These are phyloP conservation scores for Cercospora nicotianae DNA, from an alignment of 2,329 filamentous ascomycete genomes.

Conservation along the genomic window DNA sequence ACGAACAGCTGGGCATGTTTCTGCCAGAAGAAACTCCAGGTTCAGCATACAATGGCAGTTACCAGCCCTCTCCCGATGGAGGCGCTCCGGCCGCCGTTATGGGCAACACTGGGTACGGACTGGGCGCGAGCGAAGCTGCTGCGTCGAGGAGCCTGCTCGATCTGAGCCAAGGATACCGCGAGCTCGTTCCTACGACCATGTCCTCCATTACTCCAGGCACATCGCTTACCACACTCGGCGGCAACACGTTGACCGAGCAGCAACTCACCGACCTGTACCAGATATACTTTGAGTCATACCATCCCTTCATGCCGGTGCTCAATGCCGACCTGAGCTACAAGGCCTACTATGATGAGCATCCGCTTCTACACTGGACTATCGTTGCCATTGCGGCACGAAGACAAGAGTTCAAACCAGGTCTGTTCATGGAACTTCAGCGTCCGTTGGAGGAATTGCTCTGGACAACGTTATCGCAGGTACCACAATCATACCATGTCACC, in stretches of 20 bases:
- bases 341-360: constrained; percentile 72
- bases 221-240: constrained; percentile 59
- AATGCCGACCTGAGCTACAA: constrained; percentile 54
- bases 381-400: constrained; percentile 73
- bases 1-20: constrained; percentile 35
- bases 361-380: constrained; percentile 83
- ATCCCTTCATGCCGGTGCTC: constrained; percentile 75
- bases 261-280: constrained; percentile 61
- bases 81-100: constrained; percentile 34
- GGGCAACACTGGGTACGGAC: constrained; percentile 31
- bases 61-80: constrained; percentile 28
- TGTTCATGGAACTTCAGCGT: constrained; percentile 66
- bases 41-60: constrained; percentile 28
- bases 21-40: constrained; percentile 29
- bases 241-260: constrained; percentile 45
- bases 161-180: constrained; percentile 42
- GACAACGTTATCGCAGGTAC: constrained; percentile 74
- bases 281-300: constrained; percentile 74
- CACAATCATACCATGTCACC: constrained; percentile 76
- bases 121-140: constrained; percentile 41
- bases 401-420: constrained; percentile 61
- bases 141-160: constrained; percentile 41
- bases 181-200: constrained; percentile 44
- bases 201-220: constrained; percentile 56
- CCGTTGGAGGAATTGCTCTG: constrained; percentile 71